phyloP scores from a whole-genome alignment of 2,329 filamentous ascomycete species.

The Sarocladium oryzae region DNA sequence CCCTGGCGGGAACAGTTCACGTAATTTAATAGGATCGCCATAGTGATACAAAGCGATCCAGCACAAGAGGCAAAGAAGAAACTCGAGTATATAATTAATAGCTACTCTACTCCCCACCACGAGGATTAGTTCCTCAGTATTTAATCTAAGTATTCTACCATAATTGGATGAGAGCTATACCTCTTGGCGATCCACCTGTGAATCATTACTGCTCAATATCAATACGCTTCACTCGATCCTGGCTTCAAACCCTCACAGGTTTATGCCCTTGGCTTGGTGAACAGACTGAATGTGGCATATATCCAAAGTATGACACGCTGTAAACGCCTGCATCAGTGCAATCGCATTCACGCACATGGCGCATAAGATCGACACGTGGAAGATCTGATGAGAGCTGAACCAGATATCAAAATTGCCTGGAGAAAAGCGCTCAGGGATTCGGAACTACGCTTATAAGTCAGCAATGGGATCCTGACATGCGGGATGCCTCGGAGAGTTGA shows the following conservation, averaged over 20 bases:
- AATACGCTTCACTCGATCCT: neutral
- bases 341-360: constrained; percentile 15
- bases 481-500: constrained; percentile 10
- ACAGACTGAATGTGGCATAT: constrained; percentile 13
- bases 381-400: constrained; percentile 85
- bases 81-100: no score
- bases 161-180: no score
- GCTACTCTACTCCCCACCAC: no score
- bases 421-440: constrained; percentile 68
- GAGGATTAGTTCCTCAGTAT: no score
- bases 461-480: neutral
- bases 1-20: no score
- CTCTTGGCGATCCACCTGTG: no score
- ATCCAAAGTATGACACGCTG: constrained; percentile 14
- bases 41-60: no score
- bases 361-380: constrained; percentile 53
- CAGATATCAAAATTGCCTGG: constrained; percentile 79
- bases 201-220: no score
- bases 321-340: constrained; percentile 15
- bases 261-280: constrained; percentile 2
- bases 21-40: no score
- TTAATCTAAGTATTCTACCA: no score
- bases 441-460: constrained; percentile 36
- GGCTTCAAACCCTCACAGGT: neutral
- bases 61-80: no score